These are phyloP conservation scores for Castanea crenata DNA, from an alignment of 306 rosid genomes.

Conservation along the genomic window DNA sequence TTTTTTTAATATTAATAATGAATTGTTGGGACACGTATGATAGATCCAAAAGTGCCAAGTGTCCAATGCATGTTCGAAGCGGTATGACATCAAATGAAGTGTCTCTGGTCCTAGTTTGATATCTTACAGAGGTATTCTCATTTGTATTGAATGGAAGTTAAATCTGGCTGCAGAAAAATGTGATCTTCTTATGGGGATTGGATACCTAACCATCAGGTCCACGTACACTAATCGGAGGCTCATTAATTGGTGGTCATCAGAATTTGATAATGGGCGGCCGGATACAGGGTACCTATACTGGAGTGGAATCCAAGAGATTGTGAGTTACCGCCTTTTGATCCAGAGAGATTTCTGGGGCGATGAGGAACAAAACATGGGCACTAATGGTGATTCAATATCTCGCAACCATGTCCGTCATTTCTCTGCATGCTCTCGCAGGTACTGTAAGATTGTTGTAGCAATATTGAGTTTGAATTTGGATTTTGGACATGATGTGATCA, in stretches of 20 bases:
- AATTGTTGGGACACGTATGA: no score
- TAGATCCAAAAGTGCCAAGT: no score
- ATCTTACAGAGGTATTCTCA: not conserved
- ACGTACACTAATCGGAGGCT: constrained; percentile 63
- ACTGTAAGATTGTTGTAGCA: constrained; percentile 17
- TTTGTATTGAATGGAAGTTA: constrained; percentile 8
- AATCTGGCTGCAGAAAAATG: constrained; percentile 51
- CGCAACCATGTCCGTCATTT: constrained; percentile 91
- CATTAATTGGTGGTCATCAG: constrained; percentile 71
- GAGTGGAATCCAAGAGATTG: constrained; percentile 87
- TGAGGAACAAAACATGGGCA: constrained; percentile 83
- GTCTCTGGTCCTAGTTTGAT: no score
- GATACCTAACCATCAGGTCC: constrained; percentile 70
- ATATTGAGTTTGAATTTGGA: not conserved
- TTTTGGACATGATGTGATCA: not conserved
- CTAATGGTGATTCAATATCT: constrained; percentile 85
- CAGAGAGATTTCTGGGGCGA: constrained; percentile 53
- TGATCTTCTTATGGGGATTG: constrained; percentile 77
- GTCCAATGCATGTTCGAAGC: not conserved
- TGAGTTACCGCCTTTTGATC: constrained; percentile 56
- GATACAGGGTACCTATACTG: constrained; percentile 65
- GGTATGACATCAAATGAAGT: not conserved
- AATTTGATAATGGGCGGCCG: constrained; percentile 79
- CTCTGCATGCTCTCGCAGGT: constrained; percentile 87
- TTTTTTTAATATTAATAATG: no score